phyloP scores from a whole-genome alignment of 1,284 basidiomycete genomes.

The Cutaneotrichosporon sp. region DNA sequence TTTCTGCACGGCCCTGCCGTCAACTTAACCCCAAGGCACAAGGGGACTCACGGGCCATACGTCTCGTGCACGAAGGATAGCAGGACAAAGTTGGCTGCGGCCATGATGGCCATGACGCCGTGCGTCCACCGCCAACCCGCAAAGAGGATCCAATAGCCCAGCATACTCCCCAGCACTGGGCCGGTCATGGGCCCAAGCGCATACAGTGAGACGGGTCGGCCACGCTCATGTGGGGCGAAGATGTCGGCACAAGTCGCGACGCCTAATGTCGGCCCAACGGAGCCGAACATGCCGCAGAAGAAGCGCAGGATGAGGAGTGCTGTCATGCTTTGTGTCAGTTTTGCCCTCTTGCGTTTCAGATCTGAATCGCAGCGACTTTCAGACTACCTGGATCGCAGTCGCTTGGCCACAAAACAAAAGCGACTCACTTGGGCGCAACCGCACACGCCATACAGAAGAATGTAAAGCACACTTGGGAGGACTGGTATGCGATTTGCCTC shows the following conservation, averaged over 20 bases:
- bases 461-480: conserved; percentile 39
- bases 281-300: conserved; percentile 48
- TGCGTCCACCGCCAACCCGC: conserved; percentile 51
- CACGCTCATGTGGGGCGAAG: conserved; percentile 45
- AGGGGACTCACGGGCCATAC: conserved; percentile 45
- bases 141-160: conserved; percentile 49
- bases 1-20: conserved; percentile 40
- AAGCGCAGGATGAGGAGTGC: conserved; percentile 47
- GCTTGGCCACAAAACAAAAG: conserved; percentile 3
- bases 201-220: conserved; percentile 47
- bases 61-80: conserved; percentile 47
- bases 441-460: conserved; percentile 47
- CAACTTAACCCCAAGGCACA: neutral
- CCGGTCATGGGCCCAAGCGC: conserved; percentile 50
- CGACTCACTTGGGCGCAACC: conserved; percentile 41
- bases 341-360: too few species aligned
- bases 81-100: conserved; percentile 39
- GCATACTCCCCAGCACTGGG: conserved; percentile 47
- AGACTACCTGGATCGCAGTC: too few species aligned
- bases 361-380: too few species aligned
- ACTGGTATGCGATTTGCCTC: conserved; percentile 51
- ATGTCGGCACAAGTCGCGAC: conserved; percentile 52
- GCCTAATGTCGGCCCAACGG: conserved; percentile 47
- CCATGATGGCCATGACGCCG: conserved; percentile 45
- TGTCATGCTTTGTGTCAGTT: conserved; percentile 32